Percentiles rank a stretch among this genome's conserved stretches.
phyloP scores from a whole-genome alignment of 106 monocot genomes.

The Dendrobium catenatum region DNA sequence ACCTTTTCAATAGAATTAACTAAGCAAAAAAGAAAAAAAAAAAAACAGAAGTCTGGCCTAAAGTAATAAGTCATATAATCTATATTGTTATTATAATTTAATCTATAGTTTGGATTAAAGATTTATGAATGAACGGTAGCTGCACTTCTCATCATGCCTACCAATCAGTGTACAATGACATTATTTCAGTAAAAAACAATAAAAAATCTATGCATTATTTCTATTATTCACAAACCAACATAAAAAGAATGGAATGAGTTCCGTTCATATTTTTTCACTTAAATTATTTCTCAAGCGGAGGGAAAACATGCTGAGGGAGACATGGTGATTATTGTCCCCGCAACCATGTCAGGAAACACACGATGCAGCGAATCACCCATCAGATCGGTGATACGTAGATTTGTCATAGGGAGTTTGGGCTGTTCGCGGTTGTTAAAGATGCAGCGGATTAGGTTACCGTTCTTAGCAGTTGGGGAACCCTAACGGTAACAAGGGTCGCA shows the following conservation, averaged over 20 bases:
- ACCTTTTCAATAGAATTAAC: too few species aligned
- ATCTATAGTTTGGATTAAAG: too few species aligned
- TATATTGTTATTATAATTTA: too few species aligned
- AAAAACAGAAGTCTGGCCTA: too few species aligned
- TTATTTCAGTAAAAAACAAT: neutral
- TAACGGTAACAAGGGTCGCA: constrained; percentile 19
- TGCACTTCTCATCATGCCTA: neutral
- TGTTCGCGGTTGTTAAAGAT: neutral
- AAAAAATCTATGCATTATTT: too few species aligned
- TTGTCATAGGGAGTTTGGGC: neutral
- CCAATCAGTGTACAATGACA: neutral
- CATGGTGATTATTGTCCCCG: neutral
- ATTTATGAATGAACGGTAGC: neutral
- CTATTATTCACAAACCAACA: neutral
- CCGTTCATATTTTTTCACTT: neutral
- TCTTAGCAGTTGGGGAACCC: neutral
- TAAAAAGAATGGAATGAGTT: neutral
- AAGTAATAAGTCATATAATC: too few species aligned
- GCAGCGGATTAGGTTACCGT: neutral
- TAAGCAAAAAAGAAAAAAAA: too few species aligned
- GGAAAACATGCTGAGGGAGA: neutral
- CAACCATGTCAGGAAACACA: neutral
- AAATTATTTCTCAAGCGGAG: neutral
- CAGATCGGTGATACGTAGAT: neutral
- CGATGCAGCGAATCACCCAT: neutral